Conservation (phyloP, 2,329 filamentous ascomycete species). For the Madurella mycetomatis region DNA sequence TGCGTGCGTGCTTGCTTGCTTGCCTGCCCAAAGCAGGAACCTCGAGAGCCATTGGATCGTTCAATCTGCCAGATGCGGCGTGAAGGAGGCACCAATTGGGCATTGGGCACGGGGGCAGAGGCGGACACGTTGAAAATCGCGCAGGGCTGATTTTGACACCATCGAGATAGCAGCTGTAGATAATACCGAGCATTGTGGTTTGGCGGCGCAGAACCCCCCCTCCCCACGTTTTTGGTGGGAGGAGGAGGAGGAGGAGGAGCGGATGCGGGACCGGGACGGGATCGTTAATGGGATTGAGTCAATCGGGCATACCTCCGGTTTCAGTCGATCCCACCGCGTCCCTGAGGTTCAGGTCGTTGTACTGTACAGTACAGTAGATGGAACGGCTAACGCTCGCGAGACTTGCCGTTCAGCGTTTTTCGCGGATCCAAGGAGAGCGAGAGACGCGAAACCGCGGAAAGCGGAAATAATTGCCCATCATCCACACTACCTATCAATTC, state of each 20-base stretch:
- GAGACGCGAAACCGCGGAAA: neutral
- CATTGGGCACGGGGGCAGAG: neutral
- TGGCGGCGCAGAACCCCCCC: neutral
- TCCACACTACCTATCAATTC: neutral
- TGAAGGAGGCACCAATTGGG: neutral
- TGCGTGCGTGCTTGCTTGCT: too few species aligned
- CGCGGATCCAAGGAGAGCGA: neutral
- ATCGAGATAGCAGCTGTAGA: neutral
- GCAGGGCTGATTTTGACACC: neutral
- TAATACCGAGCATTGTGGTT: neutral
- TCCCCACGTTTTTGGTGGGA: conserved; percentile 14
- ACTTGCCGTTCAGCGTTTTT: neutral
- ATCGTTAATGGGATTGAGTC: neutral
- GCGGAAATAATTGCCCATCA: neutral
- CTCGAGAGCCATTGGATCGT: neutral
- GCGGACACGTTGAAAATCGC: neutral
- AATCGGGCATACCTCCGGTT: neutral
- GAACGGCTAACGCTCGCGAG: neutral
- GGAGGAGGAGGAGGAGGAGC: neutral
- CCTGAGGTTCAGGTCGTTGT: too few species aligned
- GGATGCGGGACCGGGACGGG: neutral
- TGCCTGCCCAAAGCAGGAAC: neutral
- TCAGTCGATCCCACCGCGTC: neutral
- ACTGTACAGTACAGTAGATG: too few species aligned
- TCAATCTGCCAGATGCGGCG: neutral